A percentile compares a stretch with the other conserved stretches of the same genome.
Conservation (phyloP, 495 filamentous ascomycete genomes). For the Tuber melanosporum region DNA sequence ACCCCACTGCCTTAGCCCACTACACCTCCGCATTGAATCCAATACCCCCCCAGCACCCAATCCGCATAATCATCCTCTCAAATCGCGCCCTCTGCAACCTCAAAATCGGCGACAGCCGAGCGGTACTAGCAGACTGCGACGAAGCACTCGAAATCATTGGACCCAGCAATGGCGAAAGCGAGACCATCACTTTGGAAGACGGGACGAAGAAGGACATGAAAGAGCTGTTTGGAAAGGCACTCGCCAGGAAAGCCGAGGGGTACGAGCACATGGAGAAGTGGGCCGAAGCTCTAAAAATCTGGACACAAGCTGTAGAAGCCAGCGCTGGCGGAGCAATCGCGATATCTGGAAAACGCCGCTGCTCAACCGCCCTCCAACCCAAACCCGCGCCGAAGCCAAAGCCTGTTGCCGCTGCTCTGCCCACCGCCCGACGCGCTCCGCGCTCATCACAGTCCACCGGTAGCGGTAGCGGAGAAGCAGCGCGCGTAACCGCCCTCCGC, state of each 20-base stretch:
- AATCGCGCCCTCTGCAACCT: constrained; percentile 86
- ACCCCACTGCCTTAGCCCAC: constrained; percentile 69
- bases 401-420: constrained; percentile 49
- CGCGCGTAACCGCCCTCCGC: constrained; percentile 55
- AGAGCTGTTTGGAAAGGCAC: constrained; percentile 83
- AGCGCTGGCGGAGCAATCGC: constrained; percentile 76
- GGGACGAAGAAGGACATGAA: constrained; percentile 75
- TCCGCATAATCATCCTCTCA: constrained; percentile 77
- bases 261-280: constrained; percentile 94
- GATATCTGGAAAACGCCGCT: constrained; percentile 78
- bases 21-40: constrained; percentile 69
- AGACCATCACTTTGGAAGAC: constrained; percentile 54
- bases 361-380: constrained; percentile 71
- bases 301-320: constrained; percentile 74
- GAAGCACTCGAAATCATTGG: constrained; percentile 75
- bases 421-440: constrained; percentile 40
- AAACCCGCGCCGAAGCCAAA: constrained; percentile 47
- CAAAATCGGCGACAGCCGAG: constrained; percentile 83
- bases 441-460: constrained; percentile 27
- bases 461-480: constrained; percentile 45
- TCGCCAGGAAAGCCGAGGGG: constrained; percentile 90
- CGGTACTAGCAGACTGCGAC: constrained; percentile 76
- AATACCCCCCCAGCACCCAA: constrained; percentile 73
- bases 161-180: constrained; percentile 64
- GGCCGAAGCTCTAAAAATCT: constrained; percentile 70